These are phyloP conservation scores for Sarocladiaceae sp. DNA, from an alignment of 2,329 filamentous ascomycete species.

Conservation along the genomic window DNA sequence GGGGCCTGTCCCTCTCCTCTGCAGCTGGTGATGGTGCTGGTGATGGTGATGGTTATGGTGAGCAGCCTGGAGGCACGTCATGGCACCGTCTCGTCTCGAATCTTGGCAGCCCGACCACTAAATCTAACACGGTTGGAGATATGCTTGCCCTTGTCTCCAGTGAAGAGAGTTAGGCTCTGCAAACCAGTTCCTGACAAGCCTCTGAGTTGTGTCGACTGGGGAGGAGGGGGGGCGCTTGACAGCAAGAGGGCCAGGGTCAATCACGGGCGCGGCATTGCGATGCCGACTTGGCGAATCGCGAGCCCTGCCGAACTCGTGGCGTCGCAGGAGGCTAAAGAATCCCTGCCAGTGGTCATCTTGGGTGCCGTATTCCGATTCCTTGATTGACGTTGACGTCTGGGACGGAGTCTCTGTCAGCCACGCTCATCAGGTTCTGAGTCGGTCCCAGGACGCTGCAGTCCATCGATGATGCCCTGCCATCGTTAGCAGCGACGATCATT, in stretches of 20 bases:
- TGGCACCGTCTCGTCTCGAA: neutral
- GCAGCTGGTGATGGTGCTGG: too few species aligned
- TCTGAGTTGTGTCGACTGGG: neutral
- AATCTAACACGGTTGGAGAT: too few species aligned
- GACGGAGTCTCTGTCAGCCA: too few species aligned
- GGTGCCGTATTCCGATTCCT: neutral
- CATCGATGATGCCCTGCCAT: too few species aligned
- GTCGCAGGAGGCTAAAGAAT: neutral
- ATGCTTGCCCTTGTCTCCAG: neutral
- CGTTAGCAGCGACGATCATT: too few species aligned
- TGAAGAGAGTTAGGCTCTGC: neutral
- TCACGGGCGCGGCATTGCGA: neutral
- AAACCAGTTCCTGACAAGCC: neutral
- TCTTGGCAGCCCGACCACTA: neutral
- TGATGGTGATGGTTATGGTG: neutral
- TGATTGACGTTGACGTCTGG: too few species aligned
- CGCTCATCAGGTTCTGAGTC: too few species aligned
- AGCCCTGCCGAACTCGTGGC: conserved; percentile 1
- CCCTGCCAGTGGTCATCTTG: neutral
- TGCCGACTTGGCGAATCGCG: conserved; percentile 6
- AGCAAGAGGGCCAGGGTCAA: too few species aligned
- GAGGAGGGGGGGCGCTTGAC: too few species aligned
- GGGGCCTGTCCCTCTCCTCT: too few species aligned
- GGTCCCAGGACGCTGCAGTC: too few species aligned
- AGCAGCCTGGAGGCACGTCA: neutral